Percentiles rank a stretch among this genome's conserved stretches.
Conservation (phyloP, 176 grass and related monocot species). For the Oryza rufipogon region DNA sequence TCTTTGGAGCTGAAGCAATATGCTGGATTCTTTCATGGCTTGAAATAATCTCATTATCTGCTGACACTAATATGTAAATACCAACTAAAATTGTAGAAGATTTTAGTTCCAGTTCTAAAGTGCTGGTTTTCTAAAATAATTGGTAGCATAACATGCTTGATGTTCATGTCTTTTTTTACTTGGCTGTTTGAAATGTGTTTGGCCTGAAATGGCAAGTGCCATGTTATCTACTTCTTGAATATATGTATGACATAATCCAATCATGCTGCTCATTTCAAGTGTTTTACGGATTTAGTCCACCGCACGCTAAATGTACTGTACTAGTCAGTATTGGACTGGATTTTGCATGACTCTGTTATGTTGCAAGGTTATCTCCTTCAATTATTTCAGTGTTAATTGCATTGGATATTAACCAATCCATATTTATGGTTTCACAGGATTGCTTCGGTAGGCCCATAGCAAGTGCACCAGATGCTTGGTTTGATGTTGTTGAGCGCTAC, state of each 20-base stretch:
- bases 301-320: background rate
- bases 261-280: background rate
- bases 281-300: background rate
- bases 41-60: constrained; percentile 19
- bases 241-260: background rate
- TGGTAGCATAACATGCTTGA: background rate
- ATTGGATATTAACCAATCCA: constrained; percentile 14
- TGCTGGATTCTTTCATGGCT: background rate
- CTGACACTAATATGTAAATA: background rate
- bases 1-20: background rate
- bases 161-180: background rate
- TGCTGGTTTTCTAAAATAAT: background rate
- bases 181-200: background rate
- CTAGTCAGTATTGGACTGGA: constrained; percentile 4
- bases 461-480: constrained; percentile 86
- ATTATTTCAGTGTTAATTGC: constrained; percentile 9
- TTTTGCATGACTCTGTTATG: background rate
- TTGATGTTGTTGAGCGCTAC: constrained; percentile 80
- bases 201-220: background rate
- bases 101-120: background rate
- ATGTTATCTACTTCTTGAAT: background rate
- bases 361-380: background rate
- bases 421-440: constrained; percentile 53
- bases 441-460: constrained; percentile 82
- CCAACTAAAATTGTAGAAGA: background rate